Base-by-base conservation (phyloP, 2,329 filamentous ascomycete genomes). In the Xylariaceae sp. region DNA sequence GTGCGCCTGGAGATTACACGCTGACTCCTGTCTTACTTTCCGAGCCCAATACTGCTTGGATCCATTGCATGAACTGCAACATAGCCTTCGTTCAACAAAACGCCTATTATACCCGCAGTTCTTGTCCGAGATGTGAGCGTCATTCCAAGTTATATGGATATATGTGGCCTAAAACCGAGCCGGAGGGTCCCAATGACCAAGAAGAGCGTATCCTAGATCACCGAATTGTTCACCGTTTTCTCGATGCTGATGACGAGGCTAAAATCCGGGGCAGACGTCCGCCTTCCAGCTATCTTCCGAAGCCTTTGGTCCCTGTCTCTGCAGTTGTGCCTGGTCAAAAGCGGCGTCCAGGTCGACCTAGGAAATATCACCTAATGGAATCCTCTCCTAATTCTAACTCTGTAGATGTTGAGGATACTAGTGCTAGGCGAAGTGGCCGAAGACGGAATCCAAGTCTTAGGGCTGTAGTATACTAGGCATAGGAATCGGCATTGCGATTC, bases 71-170 rank as follows among this genome's bases (percentile, higher is more conserved):
- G 38, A 89, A 86, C 19, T 98, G 93, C 66, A 78, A 79, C 37
- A 76, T 76, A 1, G 80, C 83, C 45, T 98, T 97, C 60, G 85
- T 97, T 4, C 91, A 97, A 62, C 76, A 81, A 31, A 86, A 97
- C 49, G 89, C 88, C 0, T 96, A 95, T 62, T 84, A 83, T 50
- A 96, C 90, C 1, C 81, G 85, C 39, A 82, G 85, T 37, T 85
- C 88, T 13, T 98, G 93, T 61, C 90, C 89, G 3, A 81, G 93
- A 6, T 98, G 93, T 63, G 93, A 98, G 67, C 80, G 93, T 0
- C 93, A 98, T 60, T 94, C 87, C 13, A 97, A 95, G 68, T 69
- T 98, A 1, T 98, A 97, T 61, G 94, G 94, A 0, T 96, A 87
- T 59, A 74, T 85, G 43, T 98, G 93, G 93, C 93, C 93, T 4